Base-by-base conservation (phyloP, 2,329 filamentous ascomycete genomes). In the Hypoxylon sp. region DNA sequence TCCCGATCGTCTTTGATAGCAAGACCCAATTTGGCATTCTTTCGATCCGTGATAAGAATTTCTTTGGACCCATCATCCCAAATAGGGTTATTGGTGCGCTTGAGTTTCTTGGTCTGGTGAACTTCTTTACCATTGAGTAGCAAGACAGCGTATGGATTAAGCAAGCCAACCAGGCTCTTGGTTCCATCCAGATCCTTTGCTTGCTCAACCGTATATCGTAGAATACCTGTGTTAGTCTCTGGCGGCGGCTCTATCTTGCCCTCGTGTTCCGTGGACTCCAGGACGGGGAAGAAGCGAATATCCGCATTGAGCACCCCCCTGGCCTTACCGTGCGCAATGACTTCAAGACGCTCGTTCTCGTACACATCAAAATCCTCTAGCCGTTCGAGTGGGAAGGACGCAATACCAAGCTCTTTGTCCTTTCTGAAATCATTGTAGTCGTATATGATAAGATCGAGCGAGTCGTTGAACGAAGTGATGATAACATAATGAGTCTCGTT, bases 391-490 rank as follows among this genome's bases (percentile, higher is more conserved):
- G 89, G 84, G 78, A 99, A 99, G 0, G 91, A 94, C 0, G 94
- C 93, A 21, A 90, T 87, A 59, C 95, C 96, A 51, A 99, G 87
- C 79, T 98, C 93, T 82, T 98, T 98, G 82, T 98, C 94, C 82
- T 98, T 99, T 72, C 96, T 90, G 80, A 92, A 92, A 63, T 98
- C 96, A 75, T 99, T 99, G 86, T 91, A 98, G 79, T 99, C 96
- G 75, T 90, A 97, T 30, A 97, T 79, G 61, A 92, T 89, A 61
- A 99, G 86, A 21, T 95, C 96, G 60, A 99, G 85, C 28, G 91
- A 87, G 77, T 99, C 96, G 64, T 92, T 92, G 77, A 97, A 91
- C 3, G 93, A 97, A 1, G 93, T 97, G 72, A 99, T 86, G 71
- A 99, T 96, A 73, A 98, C 89, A 78, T 98, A 98, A 77, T 98